Evolutionary conservation across 192 early-diverging fungal genomes (phyloP).

Genomic region (Geranomyces variabilis): DNA sequence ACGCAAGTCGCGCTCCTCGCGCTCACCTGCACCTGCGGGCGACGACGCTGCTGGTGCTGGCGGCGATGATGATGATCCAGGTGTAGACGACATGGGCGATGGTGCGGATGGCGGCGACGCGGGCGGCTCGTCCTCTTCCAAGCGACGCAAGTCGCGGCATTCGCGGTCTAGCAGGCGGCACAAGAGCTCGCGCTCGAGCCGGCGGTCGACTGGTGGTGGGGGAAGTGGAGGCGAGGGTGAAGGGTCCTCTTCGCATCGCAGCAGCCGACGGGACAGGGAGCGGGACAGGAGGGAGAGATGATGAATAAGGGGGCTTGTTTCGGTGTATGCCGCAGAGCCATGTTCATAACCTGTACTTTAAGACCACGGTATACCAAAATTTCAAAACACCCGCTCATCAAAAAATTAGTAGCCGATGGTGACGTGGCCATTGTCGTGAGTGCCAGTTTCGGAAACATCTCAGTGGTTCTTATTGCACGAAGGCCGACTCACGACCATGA

Average conservation of each 20-base stretch:
- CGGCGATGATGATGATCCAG: neutral
- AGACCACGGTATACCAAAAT: no score
- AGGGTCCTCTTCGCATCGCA: neutral
- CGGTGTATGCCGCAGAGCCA: no score
- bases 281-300: conserved; percentile 1
- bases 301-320: no score
- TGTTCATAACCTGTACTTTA: no score
- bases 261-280: conserved; percentile 1
- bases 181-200: neutral
- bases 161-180: neutral
- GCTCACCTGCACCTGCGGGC: neutral
- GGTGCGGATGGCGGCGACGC: neutral
- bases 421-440: no score
- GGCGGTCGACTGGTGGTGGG: neutral
- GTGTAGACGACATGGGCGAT: neutral
- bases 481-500: no score
- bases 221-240: neutral
- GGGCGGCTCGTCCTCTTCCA: neutral
- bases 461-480: no score
- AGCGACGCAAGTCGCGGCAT: neutral
- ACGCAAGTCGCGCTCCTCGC: no score
- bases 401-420: no score
- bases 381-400: no score
- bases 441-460: no score
- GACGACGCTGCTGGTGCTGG: neutral